A percentile compares a stretch with the other conserved stretches of the same genome.
Evolutionary conservation across 495 filamentous ascomycete species (phyloP).

Genomic region (Terfezia claveryi): DNA sequence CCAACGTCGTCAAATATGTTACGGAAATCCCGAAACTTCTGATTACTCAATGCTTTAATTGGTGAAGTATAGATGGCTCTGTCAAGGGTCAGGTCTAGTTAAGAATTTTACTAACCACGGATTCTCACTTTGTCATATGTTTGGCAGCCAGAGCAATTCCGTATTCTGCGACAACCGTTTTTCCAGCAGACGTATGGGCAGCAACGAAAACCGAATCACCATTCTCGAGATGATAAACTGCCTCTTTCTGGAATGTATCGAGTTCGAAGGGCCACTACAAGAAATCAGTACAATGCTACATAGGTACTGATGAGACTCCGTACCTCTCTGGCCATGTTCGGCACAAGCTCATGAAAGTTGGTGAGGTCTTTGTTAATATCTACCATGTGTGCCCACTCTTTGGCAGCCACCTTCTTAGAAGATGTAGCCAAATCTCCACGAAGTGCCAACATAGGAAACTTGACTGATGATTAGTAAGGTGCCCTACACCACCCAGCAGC

Average conservation of each 20-base stretch:
- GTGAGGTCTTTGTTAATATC: slow-evolving; percentile 75
- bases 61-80: slow-evolving; percentile 89
- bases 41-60: slow-evolving; percentile 95
- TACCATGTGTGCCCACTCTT: slow-evolving; percentile 95
- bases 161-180: slow-evolving; percentile 96
- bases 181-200: slow-evolving; percentile 94
- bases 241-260: slow-evolving; percentile 96
- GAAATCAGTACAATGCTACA: slow-evolving; percentile 1
- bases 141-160: slow-evolving; percentile 86
- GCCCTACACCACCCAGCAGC: background rate
- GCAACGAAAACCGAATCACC: slow-evolving; percentile 97
- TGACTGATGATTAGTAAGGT: slow-evolving; percentile 1
- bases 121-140: slow-evolving; percentile 72
- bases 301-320: background rate
- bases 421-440: slow-evolving; percentile 35
- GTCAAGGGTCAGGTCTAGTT: slow-evolving; percentile 1
- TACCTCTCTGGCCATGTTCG: slow-evolving; percentile 69
- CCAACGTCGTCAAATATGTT: slow-evolving; percentile 81
- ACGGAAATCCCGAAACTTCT: slow-evolving; percentile 92
- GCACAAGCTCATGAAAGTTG: slow-evolving; percentile 82
- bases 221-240: slow-evolving; percentile 87
- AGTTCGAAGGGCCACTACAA: slow-evolving; percentile 78
- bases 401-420: slow-evolving; percentile 7
- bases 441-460: slow-evolving; percentile 76
- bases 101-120: background rate